Percentiles rank a stretch among this genome's conserved stretches.
Evolutionary conservation across 116 monocot genomes (phyloP).

Genomic region (Zostera marina): DNA sequence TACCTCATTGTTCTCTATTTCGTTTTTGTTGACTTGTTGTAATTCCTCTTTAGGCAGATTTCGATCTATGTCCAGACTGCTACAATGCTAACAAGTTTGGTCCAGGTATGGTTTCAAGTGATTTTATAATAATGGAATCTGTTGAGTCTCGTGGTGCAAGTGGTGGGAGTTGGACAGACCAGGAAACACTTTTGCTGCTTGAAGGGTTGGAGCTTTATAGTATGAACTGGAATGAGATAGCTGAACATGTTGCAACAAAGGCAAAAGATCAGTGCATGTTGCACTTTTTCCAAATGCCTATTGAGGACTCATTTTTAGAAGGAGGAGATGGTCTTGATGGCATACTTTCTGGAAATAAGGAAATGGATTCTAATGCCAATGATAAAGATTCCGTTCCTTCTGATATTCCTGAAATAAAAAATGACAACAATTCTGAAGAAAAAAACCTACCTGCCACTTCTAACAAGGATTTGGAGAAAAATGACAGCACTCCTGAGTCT

Average conservation of each 20-base stretch:
- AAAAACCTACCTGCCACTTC: constrained; percentile 16
- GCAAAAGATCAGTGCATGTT: constrained; percentile 90
- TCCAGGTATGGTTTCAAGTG: constrained; percentile 61
- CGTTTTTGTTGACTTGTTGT: neutral
- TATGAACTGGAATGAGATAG: constrained; percentile 93
- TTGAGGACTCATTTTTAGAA: constrained; percentile 80
- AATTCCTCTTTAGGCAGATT: constrained; percentile 60
- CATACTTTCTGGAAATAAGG: constrained; percentile 11
- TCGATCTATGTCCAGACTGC: constrained; percentile 90
- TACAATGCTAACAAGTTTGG: constrained; percentile 74
- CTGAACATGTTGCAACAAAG: constrained; percentile 98
- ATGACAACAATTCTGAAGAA: constrained; percentile 13
- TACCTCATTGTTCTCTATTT: neutral
- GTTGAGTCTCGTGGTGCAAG: constrained; percentile 66
- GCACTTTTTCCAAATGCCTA: constrained; percentile 95
- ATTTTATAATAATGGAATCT: constrained; percentile 97
- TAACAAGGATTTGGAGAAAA: constrained; percentile 4
- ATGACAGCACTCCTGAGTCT: neutral
- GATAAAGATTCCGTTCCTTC: constrained; percentile 11
- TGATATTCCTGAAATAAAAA: constrained; percentile 17
- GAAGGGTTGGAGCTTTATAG: constrained; percentile 91
- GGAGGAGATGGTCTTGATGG: constrained; percentile 21
- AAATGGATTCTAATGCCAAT: constrained; percentile 1
- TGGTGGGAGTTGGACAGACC: constrained; percentile 92
- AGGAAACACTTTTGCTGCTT: constrained; percentile 89